Evolutionary conservation across 192 early-diverging fungal genomes (phyloP), one percentile per base, ranked within the genome.

Genomic region (Mortierella antarctica): DNA sequence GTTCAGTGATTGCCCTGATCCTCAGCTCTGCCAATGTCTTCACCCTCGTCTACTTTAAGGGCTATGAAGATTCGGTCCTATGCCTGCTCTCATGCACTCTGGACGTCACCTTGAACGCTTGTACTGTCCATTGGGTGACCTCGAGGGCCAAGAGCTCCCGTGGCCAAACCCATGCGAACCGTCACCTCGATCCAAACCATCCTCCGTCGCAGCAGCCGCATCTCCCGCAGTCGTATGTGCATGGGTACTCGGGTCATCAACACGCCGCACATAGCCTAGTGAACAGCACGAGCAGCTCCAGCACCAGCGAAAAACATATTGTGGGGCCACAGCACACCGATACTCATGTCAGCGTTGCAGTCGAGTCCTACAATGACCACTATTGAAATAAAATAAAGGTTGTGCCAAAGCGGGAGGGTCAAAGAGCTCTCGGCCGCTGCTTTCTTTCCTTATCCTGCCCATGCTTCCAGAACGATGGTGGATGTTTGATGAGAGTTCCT

Each of bases 91-190:
- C 74, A 11, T 86, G 85, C 47, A 76, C 76, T 10, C 23, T 86
- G 45, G 85, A 86, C 54, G 85, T 86, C 10, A 82, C 79, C 1
- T 52, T 86, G 21, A 86, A 84, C 65, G 71, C 80, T 6, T 59
- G 55, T 11, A 55, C 83, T 1, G 63, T 86, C 31, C 83, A 84
- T 45, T 86, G 85, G 85, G 85, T 86, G 14, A 84, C 76, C 13
- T 70, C 67, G 0, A 42, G 66, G 7, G 73, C 73, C 1, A 58
- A 12, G 14, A 20, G 57, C 0, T 45, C 51, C 11, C 6, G 1
- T 31, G 31, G 31, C 31, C 31, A 31, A 31, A 31, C 31, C 31
- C 31, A 31, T 31, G 31, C 31, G 31, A 31, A 31, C 31, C 31
- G 31, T 31, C 1, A 31, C 31, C 1, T 2, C 31, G 31, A 31